Conservation (phyloP, 1,284 basidiomycete genomes). For the Irpex sp. region DNA sequence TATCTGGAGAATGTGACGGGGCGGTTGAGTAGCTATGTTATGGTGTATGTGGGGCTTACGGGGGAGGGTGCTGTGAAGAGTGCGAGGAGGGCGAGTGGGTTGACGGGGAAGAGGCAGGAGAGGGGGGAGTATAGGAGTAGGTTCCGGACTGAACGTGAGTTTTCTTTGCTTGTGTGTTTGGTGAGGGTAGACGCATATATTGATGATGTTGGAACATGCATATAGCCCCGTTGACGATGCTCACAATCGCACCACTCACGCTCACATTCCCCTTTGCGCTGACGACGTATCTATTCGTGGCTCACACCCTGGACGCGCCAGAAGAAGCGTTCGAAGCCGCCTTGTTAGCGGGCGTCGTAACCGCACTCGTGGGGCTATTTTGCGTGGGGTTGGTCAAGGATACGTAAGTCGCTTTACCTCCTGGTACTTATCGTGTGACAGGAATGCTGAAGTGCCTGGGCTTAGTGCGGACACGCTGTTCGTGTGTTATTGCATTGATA, state of each 20-base stretch:
- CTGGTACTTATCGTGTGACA: background rate
- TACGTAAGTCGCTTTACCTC: conserved; percentile 42
- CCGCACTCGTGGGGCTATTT: conserved; percentile 79
- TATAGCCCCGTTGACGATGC: conserved; percentile 64
- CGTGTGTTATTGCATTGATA: conserved; percentile 87
- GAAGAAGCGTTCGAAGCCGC: conserved; percentile 76
- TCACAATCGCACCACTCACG: conserved; percentile 79
- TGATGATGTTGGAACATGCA: conserved; percentile 47
- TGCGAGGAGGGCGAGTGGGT: conserved; percentile 62
- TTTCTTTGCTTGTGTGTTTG: background rate
- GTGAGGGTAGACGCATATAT: background rate
- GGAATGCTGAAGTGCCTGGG: background rate
- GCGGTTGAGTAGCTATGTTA: conserved; percentile 78
- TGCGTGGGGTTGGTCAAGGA: conserved; percentile 82
- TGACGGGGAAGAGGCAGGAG: conserved; percentile 45
- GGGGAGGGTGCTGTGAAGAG: conserved; percentile 82
- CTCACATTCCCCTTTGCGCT: conserved; percentile 80
- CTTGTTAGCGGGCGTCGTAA: conserved; percentile 74
- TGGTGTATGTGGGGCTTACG: conserved; percentile 84
- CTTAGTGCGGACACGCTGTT: conserved; percentile 76
- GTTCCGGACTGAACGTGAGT: conserved; percentile 57
- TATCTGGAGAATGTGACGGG: conserved; percentile 63
- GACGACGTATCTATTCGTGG: conserved; percentile 83
- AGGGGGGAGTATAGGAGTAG: conserved; percentile 38
- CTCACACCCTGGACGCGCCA: conserved; percentile 78